Base-by-base conservation (phyloP, 768 basidiomycete genomes). In the Ephemerocybe angulata region DNA sequence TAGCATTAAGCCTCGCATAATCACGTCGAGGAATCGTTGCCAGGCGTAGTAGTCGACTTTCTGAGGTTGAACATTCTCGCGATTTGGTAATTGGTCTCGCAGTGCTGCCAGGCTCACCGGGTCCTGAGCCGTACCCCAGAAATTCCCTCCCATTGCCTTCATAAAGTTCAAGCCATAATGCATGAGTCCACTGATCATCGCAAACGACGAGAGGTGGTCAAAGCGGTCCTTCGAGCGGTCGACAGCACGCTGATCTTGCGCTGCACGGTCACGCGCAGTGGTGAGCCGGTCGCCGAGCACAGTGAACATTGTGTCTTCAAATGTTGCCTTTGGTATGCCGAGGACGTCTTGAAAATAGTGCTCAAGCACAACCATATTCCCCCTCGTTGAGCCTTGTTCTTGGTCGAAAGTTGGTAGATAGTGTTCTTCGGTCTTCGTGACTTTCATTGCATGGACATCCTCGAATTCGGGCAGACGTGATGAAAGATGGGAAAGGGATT, bases 41-140 rank as follows among this genome's bases (percentile, higher is more conserved):
- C 60, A 62, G 10, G 13, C 60, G 52, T 62, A 62, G 44, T 53
- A 62, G 55, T 62, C 59, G 41, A 62, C 46, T 41, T 62, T 62
- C 17, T 33, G 52, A 1, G 49, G 48, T 29, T 62, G 57, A 8
- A 62, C 30, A 4, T 57, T 25, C 2, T 21, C 3, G 2, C 56
- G 38, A 31, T 62, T 60, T 19, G 58, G 58, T 2, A 60, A 47
- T 1, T 22, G 12, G 13, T 48, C 33, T 1, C 41, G 41, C 6
- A 62, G 46, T 8, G 50, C 52, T 8, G 21, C 22, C 12, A 62
- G 55, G 29, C 58, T 62, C 12, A 60, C 41, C 25, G 35, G 15
- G 22, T 62, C 56, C 17, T 35, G 22, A 27, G 27, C 41, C 8
- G 24, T 37, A 1, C 58, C 60, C 58, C 58, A 57, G 19, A n/a